A percentile compares a stretch with the other conserved stretches of the same genome.
Evolutionary conservation across 768 basidiomycete species (phyloP).

Genomic region (Chiua virens): DNA sequence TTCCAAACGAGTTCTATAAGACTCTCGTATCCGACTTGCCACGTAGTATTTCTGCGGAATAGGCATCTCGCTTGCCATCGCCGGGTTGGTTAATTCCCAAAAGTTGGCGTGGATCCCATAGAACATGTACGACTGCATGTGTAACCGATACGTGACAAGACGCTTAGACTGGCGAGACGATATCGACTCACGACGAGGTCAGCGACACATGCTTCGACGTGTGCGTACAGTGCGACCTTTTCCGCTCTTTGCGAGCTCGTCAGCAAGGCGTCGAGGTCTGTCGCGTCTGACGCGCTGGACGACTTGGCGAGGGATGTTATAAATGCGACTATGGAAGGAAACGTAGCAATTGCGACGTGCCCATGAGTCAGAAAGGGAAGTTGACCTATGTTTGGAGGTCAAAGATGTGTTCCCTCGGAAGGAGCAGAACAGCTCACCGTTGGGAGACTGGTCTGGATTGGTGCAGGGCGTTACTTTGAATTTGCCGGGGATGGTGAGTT

Average conservation of each 20-base stretch:
- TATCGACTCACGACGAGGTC: conserved; percentile 61
- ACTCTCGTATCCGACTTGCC: conserved; percentile 58
- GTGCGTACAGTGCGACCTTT: conserved; percentile 60
- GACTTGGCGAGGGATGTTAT: conserved; percentile 49
- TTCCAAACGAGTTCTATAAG: conserved; percentile 58
- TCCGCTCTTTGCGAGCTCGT: conserved; percentile 49
- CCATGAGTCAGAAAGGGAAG: conserved; percentile 71
- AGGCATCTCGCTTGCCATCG: conserved; percentile 56
- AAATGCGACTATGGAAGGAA: conserved; percentile 66
- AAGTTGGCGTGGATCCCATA: conserved; percentile 68
- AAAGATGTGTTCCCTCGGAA: not conserved
- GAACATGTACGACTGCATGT: conserved; percentile 55
- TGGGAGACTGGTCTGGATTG: conserved; percentile 72
- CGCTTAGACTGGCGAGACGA: not conserved
- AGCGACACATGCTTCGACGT: conserved; percentile 64
- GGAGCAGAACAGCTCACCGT: conserved; percentile 46
- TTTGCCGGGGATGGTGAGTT: conserved; percentile 65
- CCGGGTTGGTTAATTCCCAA: conserved; percentile 50
- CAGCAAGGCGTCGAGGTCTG: conserved; percentile 51
- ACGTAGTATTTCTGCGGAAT: conserved; percentile 76
- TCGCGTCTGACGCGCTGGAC: conserved; percentile 27
- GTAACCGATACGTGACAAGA: conserved; percentile 6
- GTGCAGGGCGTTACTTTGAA: conserved; percentile 62
- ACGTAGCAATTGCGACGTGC: conserved; percentile 46
- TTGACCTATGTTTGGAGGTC: conserved; percentile 48